Base-by-base conservation (phyloP, 805 yeast species). In the Saccharomycopsis sp. region DNA sequence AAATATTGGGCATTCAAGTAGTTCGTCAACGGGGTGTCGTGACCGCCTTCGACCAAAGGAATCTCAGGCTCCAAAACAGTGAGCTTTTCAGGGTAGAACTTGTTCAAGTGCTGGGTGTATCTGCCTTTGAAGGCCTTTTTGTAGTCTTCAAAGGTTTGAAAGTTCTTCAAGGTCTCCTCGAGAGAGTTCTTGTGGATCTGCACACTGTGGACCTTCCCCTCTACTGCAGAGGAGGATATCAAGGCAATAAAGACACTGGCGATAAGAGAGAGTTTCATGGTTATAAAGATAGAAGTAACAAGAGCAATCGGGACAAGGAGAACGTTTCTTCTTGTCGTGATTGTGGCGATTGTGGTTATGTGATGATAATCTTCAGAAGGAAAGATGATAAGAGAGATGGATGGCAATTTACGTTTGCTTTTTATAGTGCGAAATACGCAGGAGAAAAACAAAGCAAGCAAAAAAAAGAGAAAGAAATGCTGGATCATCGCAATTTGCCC, bases 1-100 rank as follows among this genome's bases (percentile, higher is more conserved):
- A 80, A 94, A 75, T 94, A 92, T 76, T 94, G 99, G 50, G 98
- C 98, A 71, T 94, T 94, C 75, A 89, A 74, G 73, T 92, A 94
- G 77, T 94, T 91, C 64, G 94, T 85, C 71, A 94, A 80, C 14
- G 98, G 97, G 52, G 89, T 79, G 64, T 87, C 86, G 69, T 86
- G 90, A 41, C 78, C 82, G 18, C 68, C 75, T 29, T 59, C 37
- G 41, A 64, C 68, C 46, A 70, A 64, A 18, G 70, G 71, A 54
- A 57, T 46, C 21, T 59, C 52, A 15, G 57, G 55, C 34, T 50
- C 50, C 34, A 58, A 64, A 54, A 50, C 48, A n/a, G 52, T 57
- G 15, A 65, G 64, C 62, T 73, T 66, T 62, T 75, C 77, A 14
- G 79, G 79, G 61, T 73, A 71, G 20, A 75, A 75, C 57, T 71